A percentile compares a stretch with the other conserved stretches of the same genome.
Evolutionary conservation across 2,329 filamentous ascomycete genomes (phyloP).

Genomic region (Drechslera avenae): DNA sequence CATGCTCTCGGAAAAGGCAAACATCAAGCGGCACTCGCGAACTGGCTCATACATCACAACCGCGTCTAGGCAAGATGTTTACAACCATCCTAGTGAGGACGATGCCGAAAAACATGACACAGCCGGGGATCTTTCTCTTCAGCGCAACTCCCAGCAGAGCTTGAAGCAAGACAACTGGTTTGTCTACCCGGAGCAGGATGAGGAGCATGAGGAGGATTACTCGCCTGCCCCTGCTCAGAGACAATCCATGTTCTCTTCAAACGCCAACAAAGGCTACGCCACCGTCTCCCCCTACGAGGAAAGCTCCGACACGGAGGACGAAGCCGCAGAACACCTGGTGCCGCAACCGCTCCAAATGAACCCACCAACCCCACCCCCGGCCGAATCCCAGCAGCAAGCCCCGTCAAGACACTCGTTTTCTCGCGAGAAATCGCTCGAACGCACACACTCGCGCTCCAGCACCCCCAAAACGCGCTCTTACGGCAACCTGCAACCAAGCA

Average conservation of each 20-base stretch:
- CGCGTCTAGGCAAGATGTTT: conserved; percentile 40
- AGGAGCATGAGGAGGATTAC: conserved; percentile 20
- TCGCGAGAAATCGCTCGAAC: conserved; percentile 38
- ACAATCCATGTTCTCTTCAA: conserved; percentile 33
- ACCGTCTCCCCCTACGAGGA: conserved; percentile 35
- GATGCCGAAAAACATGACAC: conserved; percentile 4
- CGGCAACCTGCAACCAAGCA: conserved; percentile 54
- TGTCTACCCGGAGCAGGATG: conserved; percentile 38
- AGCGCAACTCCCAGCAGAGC: conserved; percentile 37
- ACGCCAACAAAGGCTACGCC: conserved; percentile 36
- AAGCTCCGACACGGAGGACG: conserved; percentile 36
- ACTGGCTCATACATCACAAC: conserved; percentile 34
- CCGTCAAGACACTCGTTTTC: conserved; percentile 34
- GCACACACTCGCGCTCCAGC: conserved; percentile 32
- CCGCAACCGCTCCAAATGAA: conserved; percentile 55
- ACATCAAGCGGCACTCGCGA: conserved; percentile 40
- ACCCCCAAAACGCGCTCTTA: conserved; percentile 54
- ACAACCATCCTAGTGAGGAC: conserved; percentile 34
- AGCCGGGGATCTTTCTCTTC: conserved; percentile 37
- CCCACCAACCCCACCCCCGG: conserved; percentile 49
- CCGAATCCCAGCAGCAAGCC: conserved; percentile 23
- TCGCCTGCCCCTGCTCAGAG: conserved; percentile 21
- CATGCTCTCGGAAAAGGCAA: conserved; percentile 41
- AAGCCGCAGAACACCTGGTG: conserved; percentile 34
- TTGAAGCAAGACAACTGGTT: conserved; percentile 57